Evolutionary conservation across 192 early-diverging fungal species (phyloP), one percentile per base, ranked within the genome.

Genomic region (Paraglomus brasilianum): DNA sequence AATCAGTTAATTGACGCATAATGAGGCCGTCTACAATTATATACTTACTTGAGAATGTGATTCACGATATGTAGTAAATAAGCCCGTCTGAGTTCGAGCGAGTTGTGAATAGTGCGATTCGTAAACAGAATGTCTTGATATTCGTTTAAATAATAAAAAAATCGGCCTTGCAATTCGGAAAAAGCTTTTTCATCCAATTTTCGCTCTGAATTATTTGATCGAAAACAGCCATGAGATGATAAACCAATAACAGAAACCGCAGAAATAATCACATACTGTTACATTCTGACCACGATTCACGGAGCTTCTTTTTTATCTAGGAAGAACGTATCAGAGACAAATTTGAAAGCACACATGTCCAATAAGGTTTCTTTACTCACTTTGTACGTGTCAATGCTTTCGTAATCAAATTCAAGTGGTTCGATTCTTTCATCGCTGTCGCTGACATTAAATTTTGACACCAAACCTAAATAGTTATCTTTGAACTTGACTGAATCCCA

Each of bases 51-150:
- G 69, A 85, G 77, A 14, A 99, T 82, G 57, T 99, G 97, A 75
- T 98, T 99, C 61, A 99, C 71, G 5, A 86, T 88, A 68, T 99
- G 97, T 36, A 98, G 76, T 9, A 79, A 78, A 70, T 95, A 93
- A 3, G 83, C 52, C 4, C 85, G 84, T 14, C 89, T 83, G 11
- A 98, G 81, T 63, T 90, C 89, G 49, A 83, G 77, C 14, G 87
- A 82, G 62, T 87, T 87, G n/a, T 80, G 66, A 45, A 83, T 76
- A 8, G 74, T 77, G 17, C 89, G 80, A 52, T 86, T 84, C 6
- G 87, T 77, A 67, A 80, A 95, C 13, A 91, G 76, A 10, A 97
- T 76, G 76, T 98, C 96, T 15, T 74, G 73, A 71, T 96, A 97
- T 63, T 83, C 75, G 42, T 84, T 88, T 36, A 97, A 73, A 61